Evolutionary conservation across 2,329 filamentous ascomycete genomes (phyloP).

Genomic region (Verticillium nubilum): DNA sequence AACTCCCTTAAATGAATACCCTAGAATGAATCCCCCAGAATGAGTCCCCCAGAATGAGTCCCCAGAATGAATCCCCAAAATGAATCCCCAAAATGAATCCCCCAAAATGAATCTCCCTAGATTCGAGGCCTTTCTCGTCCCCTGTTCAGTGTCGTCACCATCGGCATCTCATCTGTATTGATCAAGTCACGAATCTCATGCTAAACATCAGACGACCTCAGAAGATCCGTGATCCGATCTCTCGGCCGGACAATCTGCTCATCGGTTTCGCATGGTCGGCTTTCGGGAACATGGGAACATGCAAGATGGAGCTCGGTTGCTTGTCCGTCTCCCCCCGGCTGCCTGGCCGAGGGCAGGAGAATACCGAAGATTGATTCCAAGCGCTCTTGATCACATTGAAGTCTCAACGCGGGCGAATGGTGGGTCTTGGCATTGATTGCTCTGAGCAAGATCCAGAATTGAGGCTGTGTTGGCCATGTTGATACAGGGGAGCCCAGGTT

Average conservation of each 20-base stretch:
- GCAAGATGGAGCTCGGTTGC: not conserved
- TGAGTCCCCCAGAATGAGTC: too few relatives aligned
- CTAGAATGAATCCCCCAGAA: too few relatives aligned
- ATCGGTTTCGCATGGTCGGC: not conserved
- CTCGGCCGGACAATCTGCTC: not conserved
- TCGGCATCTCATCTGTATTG: not conserved
- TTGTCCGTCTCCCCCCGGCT: not conserved
- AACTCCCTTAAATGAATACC: too few relatives aligned
- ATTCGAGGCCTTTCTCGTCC: too few relatives aligned
- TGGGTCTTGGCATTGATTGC: not conserved
- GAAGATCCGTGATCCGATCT: not conserved
- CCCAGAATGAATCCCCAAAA: too few relatives aligned
- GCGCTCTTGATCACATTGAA: not conserved
- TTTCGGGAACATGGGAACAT: not conserved
- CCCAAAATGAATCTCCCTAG: too few relatives aligned
- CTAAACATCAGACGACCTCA: not conserved
- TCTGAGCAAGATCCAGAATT: not conserved
- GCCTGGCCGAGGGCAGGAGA: not conserved
- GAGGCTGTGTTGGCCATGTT: not conserved
- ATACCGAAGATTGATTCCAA: not conserved
- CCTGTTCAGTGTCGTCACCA: not conserved
- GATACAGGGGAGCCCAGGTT: not conserved
- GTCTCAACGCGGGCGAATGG: not conserved
- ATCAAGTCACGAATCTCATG: not conserved
- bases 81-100: too few relatives aligned